A percentile compares a stretch with the other conserved stretches of the same genome.
phyloP scores from a whole-genome alignment of 441 rosid species.

The Codiaeum variegatum region DNA sequence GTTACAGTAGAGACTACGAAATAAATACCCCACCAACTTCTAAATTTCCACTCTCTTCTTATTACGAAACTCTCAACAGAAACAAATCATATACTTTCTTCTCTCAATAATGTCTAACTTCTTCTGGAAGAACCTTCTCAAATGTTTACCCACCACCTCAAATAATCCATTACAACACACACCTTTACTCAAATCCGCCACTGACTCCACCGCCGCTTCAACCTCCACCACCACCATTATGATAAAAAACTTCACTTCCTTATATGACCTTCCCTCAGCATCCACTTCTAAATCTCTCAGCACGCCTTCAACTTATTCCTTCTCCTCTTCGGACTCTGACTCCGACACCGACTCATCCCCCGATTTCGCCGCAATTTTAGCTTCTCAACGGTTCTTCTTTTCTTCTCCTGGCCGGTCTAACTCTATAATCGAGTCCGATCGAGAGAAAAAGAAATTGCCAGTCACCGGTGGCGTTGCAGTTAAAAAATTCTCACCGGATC shows the following conservation, averaged over 20 bases:
- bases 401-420: conserved; percentile 90
- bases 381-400: conserved; percentile 88
- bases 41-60: not conserved
- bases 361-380: conserved; percentile 63
- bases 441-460: conserved; percentile 12
- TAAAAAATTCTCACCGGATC: conserved; percentile 65
- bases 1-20: not conserved
- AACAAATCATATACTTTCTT: not conserved
- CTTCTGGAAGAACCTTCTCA: conserved; percentile 57
- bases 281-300: conserved; percentile 44
- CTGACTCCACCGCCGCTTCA: not conserved
- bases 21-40: conserved; percentile 20
- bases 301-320: conserved; percentile 31
- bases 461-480: conserved; percentile 52
- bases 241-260: conserved; percentile 47
- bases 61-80: not conserved
- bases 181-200: not conserved
- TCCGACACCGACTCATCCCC: conserved; percentile 37
- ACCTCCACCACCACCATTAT: conserved; percentile 17
- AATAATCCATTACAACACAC: conserved; percentile 17
- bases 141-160: conserved; percentile 35
- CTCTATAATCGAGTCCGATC: conserved; percentile 65
- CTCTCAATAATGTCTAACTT: conserved; percentile 38
- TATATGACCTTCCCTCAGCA: conserved; percentile 36
- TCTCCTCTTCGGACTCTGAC: conserved; percentile 36